phyloP scores from a whole-genome alignment of 2,329 filamentous ascomycete species.

The Monilinia fructigena region DNA sequence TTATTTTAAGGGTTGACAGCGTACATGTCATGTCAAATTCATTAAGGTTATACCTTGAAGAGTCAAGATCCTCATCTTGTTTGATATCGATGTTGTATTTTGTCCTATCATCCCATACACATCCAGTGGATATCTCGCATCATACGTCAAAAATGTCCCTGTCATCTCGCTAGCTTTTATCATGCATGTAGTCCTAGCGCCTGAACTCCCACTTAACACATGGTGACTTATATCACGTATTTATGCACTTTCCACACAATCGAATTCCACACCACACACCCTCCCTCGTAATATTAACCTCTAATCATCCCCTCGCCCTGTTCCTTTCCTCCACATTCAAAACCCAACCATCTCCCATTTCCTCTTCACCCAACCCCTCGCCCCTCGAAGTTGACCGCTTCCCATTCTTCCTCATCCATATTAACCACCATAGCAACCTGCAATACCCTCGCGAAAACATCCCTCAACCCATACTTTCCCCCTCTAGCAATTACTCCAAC shows the following conservation, averaged over 20 bases:
- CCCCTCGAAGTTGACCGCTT: constrained; percentile 58
- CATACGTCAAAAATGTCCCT: not conserved
- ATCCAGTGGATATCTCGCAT: not conserved
- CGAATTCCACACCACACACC: constrained; percentile 3
- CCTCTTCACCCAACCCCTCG: constrained; percentile 45
- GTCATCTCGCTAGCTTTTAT: not conserved
- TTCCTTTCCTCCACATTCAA: constrained; percentile 71
- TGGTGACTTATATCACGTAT: not conserved
- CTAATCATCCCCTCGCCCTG: constrained; percentile 66
- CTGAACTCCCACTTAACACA: not conserved
- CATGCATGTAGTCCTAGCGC: constrained; percentile 1
- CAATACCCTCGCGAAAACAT: constrained; percentile 70
- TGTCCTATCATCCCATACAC: not conserved
- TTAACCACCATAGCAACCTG: constrained; percentile 86
- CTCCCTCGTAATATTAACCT: not conserved
- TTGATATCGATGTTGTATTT: constrained; percentile 9
- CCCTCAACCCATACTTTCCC: constrained; percentile 72
- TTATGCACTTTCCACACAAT: not conserved
- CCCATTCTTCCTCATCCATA: constrained; percentile 96
- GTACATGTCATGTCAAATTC: not conserved
- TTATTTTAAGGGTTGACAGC: not conserved
- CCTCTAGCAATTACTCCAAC: constrained; percentile 66
- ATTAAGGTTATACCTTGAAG: not conserved
- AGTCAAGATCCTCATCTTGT: not conserved
- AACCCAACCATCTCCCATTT: constrained; percentile 72